A percentile compares a stretch with the other conserved stretches of the same genome.
Evolutionary conservation across 208 protist species (phyloP).

Genomic region (Crithidia brevicula): DNA sequence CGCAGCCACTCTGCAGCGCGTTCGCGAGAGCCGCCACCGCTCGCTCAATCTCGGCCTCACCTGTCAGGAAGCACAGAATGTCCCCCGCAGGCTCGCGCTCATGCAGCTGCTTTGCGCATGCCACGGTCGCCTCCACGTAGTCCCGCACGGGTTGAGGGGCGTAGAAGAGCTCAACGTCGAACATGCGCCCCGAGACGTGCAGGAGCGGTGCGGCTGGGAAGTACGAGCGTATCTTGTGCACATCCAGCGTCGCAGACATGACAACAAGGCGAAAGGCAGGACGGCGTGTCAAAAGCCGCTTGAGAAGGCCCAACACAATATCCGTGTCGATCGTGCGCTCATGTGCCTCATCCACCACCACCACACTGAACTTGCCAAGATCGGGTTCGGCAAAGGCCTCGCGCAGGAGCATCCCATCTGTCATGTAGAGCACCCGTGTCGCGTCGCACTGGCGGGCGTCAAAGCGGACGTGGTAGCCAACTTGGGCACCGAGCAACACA

Average conservation of each 20-base stretch:
- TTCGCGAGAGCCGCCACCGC: conserved; percentile 44
- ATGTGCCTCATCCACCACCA: conserved; percentile 99
- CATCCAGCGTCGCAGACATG: conserved; percentile 97
- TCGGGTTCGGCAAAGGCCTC: conserved; percentile 90
- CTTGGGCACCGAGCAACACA: conserved; percentile 95
- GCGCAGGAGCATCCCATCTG: conserved; percentile 99
- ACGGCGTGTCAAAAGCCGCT: conserved; percentile 67
- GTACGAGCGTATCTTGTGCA: conserved; percentile 97
- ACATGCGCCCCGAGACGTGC: conserved; percentile 96
- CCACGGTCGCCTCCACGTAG: conserved; percentile 90
- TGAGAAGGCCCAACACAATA: conserved; percentile 98
- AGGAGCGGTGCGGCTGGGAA: conserved; percentile 97
- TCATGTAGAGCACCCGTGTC: conserved; percentile 99
- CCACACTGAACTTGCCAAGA: conserved; percentile 92
- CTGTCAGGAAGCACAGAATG: conserved; percentile 90
- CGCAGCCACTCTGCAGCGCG: too few species aligned
- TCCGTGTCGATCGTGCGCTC: conserved; percentile 99
- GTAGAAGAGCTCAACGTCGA: conserved; percentile 86
- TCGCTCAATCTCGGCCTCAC: conserved; percentile 87
- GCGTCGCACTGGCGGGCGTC: conserved; percentile 91
- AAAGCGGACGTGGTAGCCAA: conserved; percentile 99
- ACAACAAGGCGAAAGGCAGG: conserved; percentile 95
- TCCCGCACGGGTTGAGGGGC: conserved; percentile 87
- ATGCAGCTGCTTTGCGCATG: conserved; percentile 77
- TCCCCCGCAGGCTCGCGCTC: conserved; percentile 71